Evolutionary conservation across 2,329 filamentous ascomycete species (phyloP).

Genomic region (Microsporum canis): DNA sequence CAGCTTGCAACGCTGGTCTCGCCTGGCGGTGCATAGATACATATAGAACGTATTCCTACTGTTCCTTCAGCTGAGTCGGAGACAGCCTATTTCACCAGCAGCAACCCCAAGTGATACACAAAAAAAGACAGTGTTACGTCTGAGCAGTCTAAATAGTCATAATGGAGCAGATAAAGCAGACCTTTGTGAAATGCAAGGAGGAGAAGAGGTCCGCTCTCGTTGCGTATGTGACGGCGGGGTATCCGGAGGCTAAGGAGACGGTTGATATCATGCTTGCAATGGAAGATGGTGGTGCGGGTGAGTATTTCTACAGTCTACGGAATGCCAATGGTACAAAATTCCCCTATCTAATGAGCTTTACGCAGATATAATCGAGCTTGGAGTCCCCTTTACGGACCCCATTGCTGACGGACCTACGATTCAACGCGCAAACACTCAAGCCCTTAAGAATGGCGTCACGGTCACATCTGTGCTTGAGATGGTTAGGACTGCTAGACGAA

Average conservation of each 20-base stretch:
- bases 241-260: constrained; percentile 69
- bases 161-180: constrained; percentile 45
- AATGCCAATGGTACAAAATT: neutral
- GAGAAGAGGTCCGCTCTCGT: constrained; percentile 67
- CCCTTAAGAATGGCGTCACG: constrained; percentile 79
- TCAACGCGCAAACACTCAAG: constrained; percentile 85
- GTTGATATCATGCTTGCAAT: constrained; percentile 75
- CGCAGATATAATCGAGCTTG: constrained; percentile 84
- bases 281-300: constrained; percentile 86
- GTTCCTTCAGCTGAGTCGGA: neutral
- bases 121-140: neutral
- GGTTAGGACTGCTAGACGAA: constrained; percentile 65
- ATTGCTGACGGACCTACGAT: constrained; percentile 97
- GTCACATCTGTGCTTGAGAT: constrained; percentile 69
- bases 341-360: neutral
- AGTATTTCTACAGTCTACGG: constrained; percentile 17
- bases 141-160: constrained; percentile 10
- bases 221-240: constrained; percentile 93
- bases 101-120: neutral
- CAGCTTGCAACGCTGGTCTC: neutral
- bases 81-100: neutral
- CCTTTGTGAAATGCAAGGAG: constrained; percentile 47
- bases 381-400: constrained; percentile 92
- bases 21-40: neutral
- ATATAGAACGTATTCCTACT: neutral